phyloP scores from a whole-genome alignment of 1,139 yeast genomes.

The Arxiozyma telluris region DNA sequence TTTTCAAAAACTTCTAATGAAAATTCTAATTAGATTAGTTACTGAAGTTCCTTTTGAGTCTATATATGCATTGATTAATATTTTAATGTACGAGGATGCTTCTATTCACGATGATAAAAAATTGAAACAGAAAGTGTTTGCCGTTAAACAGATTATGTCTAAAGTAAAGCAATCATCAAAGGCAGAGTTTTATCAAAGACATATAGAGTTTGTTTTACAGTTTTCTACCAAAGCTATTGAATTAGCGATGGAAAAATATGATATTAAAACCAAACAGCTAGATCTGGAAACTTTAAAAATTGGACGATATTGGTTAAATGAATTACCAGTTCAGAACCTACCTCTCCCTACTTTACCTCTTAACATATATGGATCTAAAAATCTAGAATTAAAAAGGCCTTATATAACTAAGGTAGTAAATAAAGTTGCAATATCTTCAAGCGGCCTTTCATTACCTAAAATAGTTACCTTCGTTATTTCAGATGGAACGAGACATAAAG shows the following conservation, averaged over 20 bases:
- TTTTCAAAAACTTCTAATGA: slow-evolving; percentile 51
- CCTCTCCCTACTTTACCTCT: slow-evolving; percentile 64
- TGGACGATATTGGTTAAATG: slow-evolving; percentile 51
- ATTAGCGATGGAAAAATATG: slow-evolving; percentile 43
- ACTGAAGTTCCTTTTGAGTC: slow-evolving; percentile 69
- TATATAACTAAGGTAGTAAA: slow-evolving; percentile 39
- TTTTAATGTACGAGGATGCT: slow-evolving; percentile 38
- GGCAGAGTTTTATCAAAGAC: slow-evolving; percentile 18
- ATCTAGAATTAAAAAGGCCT: slow-evolving; percentile 39
- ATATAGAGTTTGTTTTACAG: slow-evolving; percentile 37
- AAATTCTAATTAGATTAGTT: slow-evolving; percentile 44
- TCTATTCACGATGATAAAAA: slow-evolving; percentile 31
- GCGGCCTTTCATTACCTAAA: slow-evolving; percentile 84
- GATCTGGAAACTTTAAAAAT: slow-evolving; percentile 33
- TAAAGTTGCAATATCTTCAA: slow-evolving; percentile 51
- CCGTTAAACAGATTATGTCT: slow-evolving; percentile 43
- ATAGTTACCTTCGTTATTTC: slow-evolving; percentile 48
- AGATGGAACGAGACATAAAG: slow-evolving; percentile 49
- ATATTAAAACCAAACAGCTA: slow-evolving; percentile 31
- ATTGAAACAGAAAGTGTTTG: slow-evolving; percentile 40
- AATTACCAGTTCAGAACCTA: slow-evolving; percentile 37
- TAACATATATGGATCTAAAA: slow-evolving; percentile 33
- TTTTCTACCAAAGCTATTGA: slow-evolving; percentile 45
- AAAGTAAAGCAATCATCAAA: slow-evolving; percentile 23
- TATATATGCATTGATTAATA: slow-evolving; percentile 56